A percentile compares a stretch with the other conserved stretches of the same genome.
These are phyloP conservation scores for Misopates orontium DNA, from an alignment of 257 asterid genomes.

Conservation along the genomic window DNA sequence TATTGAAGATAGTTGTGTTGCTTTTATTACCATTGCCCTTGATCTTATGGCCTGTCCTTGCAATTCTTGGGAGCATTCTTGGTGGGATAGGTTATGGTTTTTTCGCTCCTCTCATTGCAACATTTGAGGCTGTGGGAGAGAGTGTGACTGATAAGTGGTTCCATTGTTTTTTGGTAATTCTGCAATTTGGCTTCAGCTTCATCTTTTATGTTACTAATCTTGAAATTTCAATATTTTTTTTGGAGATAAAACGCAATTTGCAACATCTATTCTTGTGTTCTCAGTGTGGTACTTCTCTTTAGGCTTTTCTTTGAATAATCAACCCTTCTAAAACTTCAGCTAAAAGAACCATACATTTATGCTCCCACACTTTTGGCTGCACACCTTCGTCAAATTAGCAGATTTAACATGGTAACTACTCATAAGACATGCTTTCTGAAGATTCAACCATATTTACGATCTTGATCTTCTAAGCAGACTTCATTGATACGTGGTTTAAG, in stretches of 20 bases:
- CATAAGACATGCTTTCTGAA: background rate
- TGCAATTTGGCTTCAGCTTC: background rate
- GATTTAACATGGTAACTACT: background rate
- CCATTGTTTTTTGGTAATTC: slow-evolving; percentile 75
- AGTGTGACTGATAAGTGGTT: slow-evolving; percentile 51
- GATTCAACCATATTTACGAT: background rate
- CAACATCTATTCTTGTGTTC: background rate
- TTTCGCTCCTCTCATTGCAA: slow-evolving; percentile 78
- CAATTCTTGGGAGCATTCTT: slow-evolving; percentile 64
- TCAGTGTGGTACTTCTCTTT: background rate
- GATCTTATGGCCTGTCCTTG: slow-evolving; percentile 63
- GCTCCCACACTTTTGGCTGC: background rate
- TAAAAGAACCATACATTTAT: too few relatives aligned
- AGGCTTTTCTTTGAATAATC: too few relatives aligned
- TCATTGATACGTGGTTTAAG: background rate
- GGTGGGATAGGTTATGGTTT: slow-evolving; percentile 82
- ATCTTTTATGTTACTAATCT: too few relatives aligned
- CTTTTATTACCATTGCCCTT: slow-evolving; percentile 59
- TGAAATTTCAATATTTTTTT: too few relatives aligned
- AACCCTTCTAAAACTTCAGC: too few relatives aligned
- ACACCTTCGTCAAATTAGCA: too few relatives aligned
- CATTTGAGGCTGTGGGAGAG: slow-evolving; percentile 82
- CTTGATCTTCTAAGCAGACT: background rate
- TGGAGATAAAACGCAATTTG: too few relatives aligned
- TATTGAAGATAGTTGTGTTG: slow-evolving; percentile 55